Evolutionary conservation across 2,329 filamentous ascomycete genomes (phyloP).

Genomic region (Fusarium napiforme): DNA sequence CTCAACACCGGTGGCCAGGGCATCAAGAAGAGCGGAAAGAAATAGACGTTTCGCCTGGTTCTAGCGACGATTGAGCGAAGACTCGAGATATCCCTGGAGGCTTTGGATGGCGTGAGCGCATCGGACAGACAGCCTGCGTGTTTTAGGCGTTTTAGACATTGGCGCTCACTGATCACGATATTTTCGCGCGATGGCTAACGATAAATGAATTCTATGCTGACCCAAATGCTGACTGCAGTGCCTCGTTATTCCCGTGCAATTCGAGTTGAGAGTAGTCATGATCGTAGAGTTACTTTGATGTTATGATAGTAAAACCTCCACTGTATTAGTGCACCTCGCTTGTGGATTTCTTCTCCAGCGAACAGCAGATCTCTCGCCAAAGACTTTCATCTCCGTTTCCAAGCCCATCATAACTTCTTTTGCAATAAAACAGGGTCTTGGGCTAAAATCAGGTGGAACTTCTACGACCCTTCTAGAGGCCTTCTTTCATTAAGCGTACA

Average conservation of each 20-base stretch:
- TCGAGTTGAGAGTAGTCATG: neutral
- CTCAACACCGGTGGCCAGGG: conserved; percentile 85
- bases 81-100: conserved; percentile 8
- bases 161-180: conserved; percentile 31
- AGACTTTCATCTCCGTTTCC: neutral
- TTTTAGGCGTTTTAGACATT: conserved; percentile 37
- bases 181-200: conserved; percentile 41
- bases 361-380: neutral
- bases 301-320: conserved; percentile 14
- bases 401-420: neutral
- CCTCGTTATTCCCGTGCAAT: neutral
- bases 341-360: conserved; percentile 7
- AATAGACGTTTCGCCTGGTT: conserved; percentile 63
- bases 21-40: conserved; percentile 99
- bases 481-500: neutral
- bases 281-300: neutral
- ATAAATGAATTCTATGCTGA: conserved; percentile 45
- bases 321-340: conserved; percentile 27
- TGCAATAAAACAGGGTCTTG: conserved; percentile 18
- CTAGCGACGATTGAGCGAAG: conserved; percentile 3
- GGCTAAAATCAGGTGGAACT: conserved; percentile 27
- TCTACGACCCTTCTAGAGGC: conserved; percentile 25
- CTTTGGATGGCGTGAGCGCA: conserved; percentile 35
- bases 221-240: conserved; percentile 25
- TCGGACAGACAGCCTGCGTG: conserved; percentile 14